phyloP scores from a whole-genome alignment of 345 rosid genomes.

The Viola odorata region DNA sequence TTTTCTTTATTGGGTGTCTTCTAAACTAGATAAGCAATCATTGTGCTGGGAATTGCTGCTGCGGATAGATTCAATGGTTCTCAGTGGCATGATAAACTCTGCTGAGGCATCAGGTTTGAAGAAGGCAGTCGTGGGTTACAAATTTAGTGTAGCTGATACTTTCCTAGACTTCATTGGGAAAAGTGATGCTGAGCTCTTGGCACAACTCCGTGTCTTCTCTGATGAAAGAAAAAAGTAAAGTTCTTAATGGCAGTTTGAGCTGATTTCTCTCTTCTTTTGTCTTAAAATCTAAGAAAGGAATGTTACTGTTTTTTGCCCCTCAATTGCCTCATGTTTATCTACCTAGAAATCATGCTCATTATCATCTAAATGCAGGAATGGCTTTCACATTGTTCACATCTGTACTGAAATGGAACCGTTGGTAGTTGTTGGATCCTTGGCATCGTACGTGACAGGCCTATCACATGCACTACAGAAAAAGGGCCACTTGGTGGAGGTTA shows the following conservation, averaged over 20 bases:
- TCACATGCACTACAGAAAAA: constrained; percentile 56
- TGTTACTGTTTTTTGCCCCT: too few relatives aligned
- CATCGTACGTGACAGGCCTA: constrained; percentile 60
- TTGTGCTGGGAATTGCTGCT: constrained; percentile 60
- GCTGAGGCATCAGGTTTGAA: constrained; percentile 65
- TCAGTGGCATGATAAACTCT: constrained; percentile 41
- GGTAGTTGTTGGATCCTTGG: constrained; percentile 59
- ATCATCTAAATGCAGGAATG: constrained; percentile 42
- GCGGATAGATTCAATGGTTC: constrained; percentile 72
- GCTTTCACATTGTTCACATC: constrained; percentile 66
- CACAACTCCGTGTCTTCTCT: constrained; percentile 51
- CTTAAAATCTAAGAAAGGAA: too few relatives aligned
- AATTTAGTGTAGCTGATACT: constrained; percentile 41
- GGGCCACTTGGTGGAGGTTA: constrained; percentile 77
- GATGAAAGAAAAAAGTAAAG: constrained; percentile 44
- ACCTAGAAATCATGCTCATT: neutral
- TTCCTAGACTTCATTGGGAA: constrained; percentile 37
- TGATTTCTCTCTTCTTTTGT: too few relatives aligned
- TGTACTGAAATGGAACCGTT: constrained; percentile 86
- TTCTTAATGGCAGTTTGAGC: too few relatives aligned
- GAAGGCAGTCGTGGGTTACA: constrained; percentile 39
- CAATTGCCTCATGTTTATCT: neutral
- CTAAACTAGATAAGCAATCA: constrained; percentile 46
- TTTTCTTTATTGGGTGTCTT: constrained; percentile 9
- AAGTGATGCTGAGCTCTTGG: constrained; percentile 53